Evolutionary conservation across 768 basidiomycete genomes (phyloP), one percentile per base, ranked within the genome.

Genomic region (Pholiota microspora): DNA sequence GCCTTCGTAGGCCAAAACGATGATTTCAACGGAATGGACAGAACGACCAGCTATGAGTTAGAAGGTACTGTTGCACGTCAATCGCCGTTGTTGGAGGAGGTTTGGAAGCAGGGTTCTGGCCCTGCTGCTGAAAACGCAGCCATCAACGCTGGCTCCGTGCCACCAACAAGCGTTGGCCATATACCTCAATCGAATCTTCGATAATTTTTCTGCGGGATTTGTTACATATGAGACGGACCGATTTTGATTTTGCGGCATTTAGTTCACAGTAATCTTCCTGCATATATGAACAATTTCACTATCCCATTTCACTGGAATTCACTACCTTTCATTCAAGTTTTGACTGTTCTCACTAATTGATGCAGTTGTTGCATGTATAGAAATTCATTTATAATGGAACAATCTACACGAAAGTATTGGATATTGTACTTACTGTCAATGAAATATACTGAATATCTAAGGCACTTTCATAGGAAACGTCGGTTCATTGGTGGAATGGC

Each of bases 71-170:
- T 67, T 27, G 61, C 66, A 16, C 61, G 64, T 18, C 66, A 62
- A 15, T 60, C 52, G 23, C 54, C 67, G 12, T 64, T 62, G 2
- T 49, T 73, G 38, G 66, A 67, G 25, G 63, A 72, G n/a, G 59
- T 71, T 15, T 75, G 73, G 76, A 67, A 66, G 49, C 66, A 71
- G 24, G 71, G 66, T 10, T 66, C 66, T 23, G 49, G 56, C 55
- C 9, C 55, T 36, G 27, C 27, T n/a, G 12, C 27, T 16, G 32
- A 49, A n/a, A 38, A 35, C 5, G 23, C 25, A 38, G 12, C 15
- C 16, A 38, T 18, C 45, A 29, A 32, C 28, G 38, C 18, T 49
- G 45, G 10, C n/a, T 15, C 18, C 24, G 31, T 15, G 13, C 16
- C 5, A 18, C n/a, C 18, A 13, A 8, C 16, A 16, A 8, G 12